These are phyloP conservation scores for Hyaloscypha variabilis DNA, from an alignment of 495 filamentous ascomycete genomes.

Conservation along the genomic window DNA sequence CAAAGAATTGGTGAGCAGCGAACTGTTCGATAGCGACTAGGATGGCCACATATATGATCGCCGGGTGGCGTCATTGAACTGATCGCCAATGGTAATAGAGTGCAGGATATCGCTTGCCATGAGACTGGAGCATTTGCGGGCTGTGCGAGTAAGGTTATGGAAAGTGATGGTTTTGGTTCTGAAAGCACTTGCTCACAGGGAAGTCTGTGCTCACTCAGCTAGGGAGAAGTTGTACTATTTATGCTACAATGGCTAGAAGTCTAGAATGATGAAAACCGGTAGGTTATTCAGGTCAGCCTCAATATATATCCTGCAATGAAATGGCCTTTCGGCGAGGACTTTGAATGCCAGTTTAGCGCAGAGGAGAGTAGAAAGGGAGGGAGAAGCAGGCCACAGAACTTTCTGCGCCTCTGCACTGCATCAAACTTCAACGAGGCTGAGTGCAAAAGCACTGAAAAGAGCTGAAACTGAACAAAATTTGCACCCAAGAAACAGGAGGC, in stretches of 20 bases:
- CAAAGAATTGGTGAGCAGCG: conserved; percentile 5
- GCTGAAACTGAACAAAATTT: not conserved
- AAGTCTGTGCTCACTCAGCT: not conserved
- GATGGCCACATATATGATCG: not conserved
- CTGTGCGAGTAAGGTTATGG: not conserved
- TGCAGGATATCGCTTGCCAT: conserved; percentile 12
- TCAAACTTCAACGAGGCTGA: not conserved
- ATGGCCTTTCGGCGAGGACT: not conserved
- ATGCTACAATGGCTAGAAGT: not conserved
- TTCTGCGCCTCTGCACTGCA: not conserved
- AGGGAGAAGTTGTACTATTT: not conserved
- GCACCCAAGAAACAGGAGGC: not conserved
- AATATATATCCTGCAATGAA: not conserved
- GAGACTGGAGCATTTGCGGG: not conserved
- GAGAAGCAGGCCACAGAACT: not conserved
- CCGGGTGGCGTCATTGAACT: conserved; percentile 8
- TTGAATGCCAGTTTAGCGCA: too few relatives aligned
- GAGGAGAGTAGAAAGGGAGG: not conserved
- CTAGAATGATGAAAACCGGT: not conserved
- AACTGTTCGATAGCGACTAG: conserved; percentile 1
- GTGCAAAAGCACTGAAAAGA: not conserved
- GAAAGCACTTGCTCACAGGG: not conserved
- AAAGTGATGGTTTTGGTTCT: not conserved
- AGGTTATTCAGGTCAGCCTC: not conserved
- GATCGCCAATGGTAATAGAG: not conserved